Evolutionary conservation across 2,329 filamentous ascomycete species (phyloP).

Genomic region (Aspergillus pseudotamarii): DNA sequence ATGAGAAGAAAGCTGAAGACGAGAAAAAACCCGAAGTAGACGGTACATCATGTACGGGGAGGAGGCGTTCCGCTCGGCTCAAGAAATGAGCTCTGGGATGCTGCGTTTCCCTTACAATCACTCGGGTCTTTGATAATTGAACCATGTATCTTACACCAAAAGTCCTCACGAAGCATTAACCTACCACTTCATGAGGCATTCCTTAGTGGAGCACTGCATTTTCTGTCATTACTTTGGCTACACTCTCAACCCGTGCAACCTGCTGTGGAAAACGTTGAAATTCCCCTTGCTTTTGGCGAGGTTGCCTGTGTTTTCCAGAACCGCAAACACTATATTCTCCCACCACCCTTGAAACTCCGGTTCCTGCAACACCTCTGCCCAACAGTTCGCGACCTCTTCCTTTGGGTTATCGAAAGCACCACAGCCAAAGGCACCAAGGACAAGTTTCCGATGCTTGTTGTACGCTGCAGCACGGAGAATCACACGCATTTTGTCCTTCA

Average conservation of each 20-base stretch:
- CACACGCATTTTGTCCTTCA: constrained; percentile 65
- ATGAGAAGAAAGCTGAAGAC: constrained; percentile 31
- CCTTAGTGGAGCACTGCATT: neutral
- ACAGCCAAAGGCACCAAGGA: constrained; percentile 71
- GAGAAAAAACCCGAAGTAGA: constrained; percentile 20
- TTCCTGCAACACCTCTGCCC: constrained; percentile 63
- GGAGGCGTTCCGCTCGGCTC: constrained; percentile 35
- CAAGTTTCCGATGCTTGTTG: constrained; percentile 59
- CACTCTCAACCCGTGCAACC: constrained; percentile 32
- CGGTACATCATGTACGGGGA: constrained; percentile 16
- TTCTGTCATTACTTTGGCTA: constrained; percentile 15
- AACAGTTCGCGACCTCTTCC: constrained; percentile 64
- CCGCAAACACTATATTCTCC: constrained; percentile 66
- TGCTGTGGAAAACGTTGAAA: constrained; percentile 34
- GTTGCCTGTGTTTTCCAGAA: constrained; percentile 43
- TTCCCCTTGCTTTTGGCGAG: constrained; percentile 30
- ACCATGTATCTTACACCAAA: neutral
- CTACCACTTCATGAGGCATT: neutral
- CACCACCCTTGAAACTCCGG: constrained; percentile 67
- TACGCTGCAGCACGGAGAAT: constrained; percentile 62
- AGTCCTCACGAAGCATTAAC: neutral
- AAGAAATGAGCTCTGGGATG: constrained; percentile 23
- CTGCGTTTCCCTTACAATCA: neutral
- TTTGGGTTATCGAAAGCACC: constrained; percentile 68
- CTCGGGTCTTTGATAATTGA: neutral